Percentiles rank a stretch among this genome's conserved stretches.
Evolutionary conservation across 1,284 basidiomycete genomes (phyloP).

Genomic region (Entoloma clypeatum): DNA sequence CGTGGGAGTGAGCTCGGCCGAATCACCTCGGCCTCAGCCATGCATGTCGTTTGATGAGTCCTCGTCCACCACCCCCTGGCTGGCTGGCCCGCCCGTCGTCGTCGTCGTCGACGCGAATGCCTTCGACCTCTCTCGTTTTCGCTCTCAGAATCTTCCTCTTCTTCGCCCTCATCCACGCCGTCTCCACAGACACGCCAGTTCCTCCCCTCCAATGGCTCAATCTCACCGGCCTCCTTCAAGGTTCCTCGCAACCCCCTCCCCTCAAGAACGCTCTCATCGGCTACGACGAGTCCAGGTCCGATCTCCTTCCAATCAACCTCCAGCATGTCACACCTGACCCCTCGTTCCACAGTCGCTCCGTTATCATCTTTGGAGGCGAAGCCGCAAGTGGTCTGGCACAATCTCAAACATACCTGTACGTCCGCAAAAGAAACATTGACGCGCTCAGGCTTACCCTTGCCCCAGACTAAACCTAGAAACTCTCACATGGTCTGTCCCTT

Average conservation of each 20-base stretch:
- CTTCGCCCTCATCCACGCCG: slow-evolving; percentile 30
- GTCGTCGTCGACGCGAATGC: slow-evolving; percentile 16
- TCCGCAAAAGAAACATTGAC: slow-evolving; percentile 13
- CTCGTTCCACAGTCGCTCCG: slow-evolving; percentile 34
- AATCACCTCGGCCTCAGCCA: too few species aligned
- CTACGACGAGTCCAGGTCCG: slow-evolving; percentile 50
- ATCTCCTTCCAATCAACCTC: slow-evolving; percentile 23
- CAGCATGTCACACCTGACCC: slow-evolving; percentile 15
- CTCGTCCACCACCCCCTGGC: too few species aligned
- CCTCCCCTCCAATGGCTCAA: slow-evolving; percentile 74
- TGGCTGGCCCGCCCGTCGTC: slow-evolving; percentile 16
- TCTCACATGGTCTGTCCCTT: slow-evolving; percentile 58
- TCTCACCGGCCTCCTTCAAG: slow-evolving; percentile 50
- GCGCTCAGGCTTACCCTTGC: slow-evolving; percentile 3
- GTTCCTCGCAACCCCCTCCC: slow-evolving; percentile 53
- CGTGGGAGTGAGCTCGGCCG: too few species aligned
- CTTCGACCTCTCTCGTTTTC: slow-evolving; percentile 14
- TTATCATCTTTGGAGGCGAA: slow-evolving; percentile 75
- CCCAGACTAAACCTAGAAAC: slow-evolving; percentile 55
- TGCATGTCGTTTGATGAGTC: too few species aligned
- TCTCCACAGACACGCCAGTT: slow-evolving; percentile 35
- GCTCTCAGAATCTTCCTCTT: slow-evolving; percentile 12
- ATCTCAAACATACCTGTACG: slow-evolving; percentile 64
- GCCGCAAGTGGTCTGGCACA: slow-evolving; percentile 60
- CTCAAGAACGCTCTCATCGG: slow-evolving; percentile 71